Percentiles rank a stretch among this genome's conserved stretches.
phyloP scores from a whole-genome alignment of 495 filamentous ascomycete species.

The Penicillium steckii region DNA sequence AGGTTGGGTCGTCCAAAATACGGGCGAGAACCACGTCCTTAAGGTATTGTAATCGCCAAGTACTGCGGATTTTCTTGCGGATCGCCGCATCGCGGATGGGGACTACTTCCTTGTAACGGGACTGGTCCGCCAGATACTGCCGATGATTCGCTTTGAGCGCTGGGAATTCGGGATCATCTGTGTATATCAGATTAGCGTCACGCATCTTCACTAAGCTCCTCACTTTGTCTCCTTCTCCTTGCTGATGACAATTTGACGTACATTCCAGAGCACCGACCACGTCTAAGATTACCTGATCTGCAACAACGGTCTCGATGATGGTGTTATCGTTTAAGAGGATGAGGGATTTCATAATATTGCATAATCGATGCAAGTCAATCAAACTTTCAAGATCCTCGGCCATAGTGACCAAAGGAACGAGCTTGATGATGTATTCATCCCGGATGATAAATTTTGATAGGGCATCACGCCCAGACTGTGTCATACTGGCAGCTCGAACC shows the following conservation, averaged over 20 bases:
- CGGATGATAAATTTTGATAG: slow-evolving; percentile 81
- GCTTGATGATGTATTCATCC: slow-evolving; percentile 83
- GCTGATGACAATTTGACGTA: slow-evolving; percentile 33
- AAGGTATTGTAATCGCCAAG: slow-evolving; percentile 94
- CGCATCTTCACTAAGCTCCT: too few relatives aligned
- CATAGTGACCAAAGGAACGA: slow-evolving; percentile 77
- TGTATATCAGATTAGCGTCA: slow-evolving; percentile 4
- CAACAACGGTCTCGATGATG: slow-evolving; percentile 91
- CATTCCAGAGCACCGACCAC: slow-evolving; percentile 96
- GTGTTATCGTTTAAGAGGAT: slow-evolving; percentile 90
- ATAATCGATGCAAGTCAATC: slow-evolving; percentile 80
- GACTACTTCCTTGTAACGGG: slow-evolving; percentile 94
- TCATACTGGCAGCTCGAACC: slow-evolving; percentile 72
- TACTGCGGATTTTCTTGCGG: slow-evolving; percentile 89
- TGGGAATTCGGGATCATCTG: slow-evolving; percentile 97
- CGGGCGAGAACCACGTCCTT: slow-evolving; percentile 96
- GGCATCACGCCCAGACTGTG: slow-evolving; percentile 78
- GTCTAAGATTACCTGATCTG: slow-evolving; percentile 82
- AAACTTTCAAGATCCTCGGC: slow-evolving; percentile 92
- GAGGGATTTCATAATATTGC: slow-evolving; percentile 97
- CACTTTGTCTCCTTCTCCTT: background rate
- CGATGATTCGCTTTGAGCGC: slow-evolving; percentile 97
- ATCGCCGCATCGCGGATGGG: slow-evolving; percentile 79
- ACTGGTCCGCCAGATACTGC: slow-evolving; percentile 84
- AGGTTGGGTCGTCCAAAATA: slow-evolving; percentile 96